A percentile compares a stretch with the other conserved stretches of the same genome.
phyloP scores from a whole-genome alignment of 2,329 filamentous ascomycete genomes.

The Bipolaris zeicola region DNA sequence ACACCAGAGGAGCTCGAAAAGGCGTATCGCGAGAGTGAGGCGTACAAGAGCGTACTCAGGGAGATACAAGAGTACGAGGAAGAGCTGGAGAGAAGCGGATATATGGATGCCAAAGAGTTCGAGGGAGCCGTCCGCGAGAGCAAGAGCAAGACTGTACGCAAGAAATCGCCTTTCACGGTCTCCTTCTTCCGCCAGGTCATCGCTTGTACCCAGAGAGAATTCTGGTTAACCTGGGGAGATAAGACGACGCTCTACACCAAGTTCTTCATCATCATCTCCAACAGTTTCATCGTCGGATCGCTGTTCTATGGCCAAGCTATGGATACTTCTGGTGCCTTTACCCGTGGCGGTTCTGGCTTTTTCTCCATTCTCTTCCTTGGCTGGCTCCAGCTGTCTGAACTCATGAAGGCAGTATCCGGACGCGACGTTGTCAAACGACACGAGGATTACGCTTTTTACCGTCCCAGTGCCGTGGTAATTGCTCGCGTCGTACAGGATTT shows the following conservation, averaged over 20 bases:
- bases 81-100: constrained; percentile 62
- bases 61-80: constrained; percentile 68
- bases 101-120: constrained; percentile 67
- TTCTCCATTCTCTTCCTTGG: constrained; percentile 70
- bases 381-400: constrained; percentile 76
- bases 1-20: constrained; percentile 71
- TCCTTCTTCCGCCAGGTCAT: constrained; percentile 73
- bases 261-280: constrained; percentile 76
- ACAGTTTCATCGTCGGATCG: constrained; percentile 75
- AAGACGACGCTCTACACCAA: constrained; percentile 74
- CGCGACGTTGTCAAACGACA: constrained; percentile 72
- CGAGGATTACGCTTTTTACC: constrained; percentile 71
- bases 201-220: constrained; percentile 72
- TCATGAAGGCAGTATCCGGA: constrained; percentile 77
- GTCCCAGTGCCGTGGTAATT: constrained; percentile 68
- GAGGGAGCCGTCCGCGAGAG: constrained; percentile 67
- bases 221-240: constrained; percentile 79
- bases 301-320: constrained; percentile 73
- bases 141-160: constrained; percentile 68
- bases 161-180: constrained; percentile 77
- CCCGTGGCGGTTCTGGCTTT: constrained; percentile 67
- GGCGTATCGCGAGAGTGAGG: constrained; percentile 67
- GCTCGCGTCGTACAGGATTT: constrained; percentile 68
- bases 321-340: constrained; percentile 66
- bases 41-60: constrained; percentile 64